These are phyloP conservation scores for Platanus orientalis DNA, from an alignment of 164 flowering plant species.

Conservation along the genomic window DNA sequence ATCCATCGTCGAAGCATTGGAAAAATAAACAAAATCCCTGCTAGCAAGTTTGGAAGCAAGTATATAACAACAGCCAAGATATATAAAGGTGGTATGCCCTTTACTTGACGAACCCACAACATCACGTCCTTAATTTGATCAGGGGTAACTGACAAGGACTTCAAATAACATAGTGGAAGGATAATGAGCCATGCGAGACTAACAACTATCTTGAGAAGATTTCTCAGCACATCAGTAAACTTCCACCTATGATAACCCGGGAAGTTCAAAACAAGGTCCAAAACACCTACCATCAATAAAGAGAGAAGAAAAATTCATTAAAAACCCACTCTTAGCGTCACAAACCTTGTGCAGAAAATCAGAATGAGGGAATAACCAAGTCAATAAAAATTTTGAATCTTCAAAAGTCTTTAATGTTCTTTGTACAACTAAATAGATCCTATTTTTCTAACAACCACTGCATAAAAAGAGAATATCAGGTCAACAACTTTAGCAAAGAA, in stretches of 20 bases:
- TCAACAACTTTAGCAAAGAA: too few relatives aligned
- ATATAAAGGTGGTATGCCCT: slow-evolving; percentile 78
- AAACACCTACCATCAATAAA: slow-evolving; percentile 45
- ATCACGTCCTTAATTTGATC: slow-evolving; percentile 32
- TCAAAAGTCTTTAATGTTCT: neutral
- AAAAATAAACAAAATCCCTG: slow-evolving; percentile 67
- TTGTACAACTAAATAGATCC: neutral
- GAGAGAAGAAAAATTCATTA: neutral
- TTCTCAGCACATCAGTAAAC: slow-evolving; percentile 76
- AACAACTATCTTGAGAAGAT: slow-evolving; percentile 66
- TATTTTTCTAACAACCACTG: neutral
- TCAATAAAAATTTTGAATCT: too few relatives aligned
- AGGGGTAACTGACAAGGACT: slow-evolving; percentile 35
- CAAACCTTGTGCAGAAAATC: too few relatives aligned
- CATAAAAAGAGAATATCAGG: neutral
- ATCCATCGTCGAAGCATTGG: slow-evolving; percentile 97
- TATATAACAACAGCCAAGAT: slow-evolving; percentile 71
- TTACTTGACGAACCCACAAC: slow-evolving; percentile 41
- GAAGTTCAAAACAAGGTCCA: slow-evolving; percentile 82
- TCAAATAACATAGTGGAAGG: slow-evolving; percentile 70
- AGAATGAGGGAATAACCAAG: neutral
- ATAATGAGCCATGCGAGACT: slow-evolving; percentile 74
- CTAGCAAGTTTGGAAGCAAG: slow-evolving; percentile 76
- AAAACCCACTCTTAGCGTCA: neutral
- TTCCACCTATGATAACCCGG: slow-evolving; percentile 87